Conservation (phyloP, 495 filamentous ascomycete genomes). For the Chaetomium cochliodes region DNA sequence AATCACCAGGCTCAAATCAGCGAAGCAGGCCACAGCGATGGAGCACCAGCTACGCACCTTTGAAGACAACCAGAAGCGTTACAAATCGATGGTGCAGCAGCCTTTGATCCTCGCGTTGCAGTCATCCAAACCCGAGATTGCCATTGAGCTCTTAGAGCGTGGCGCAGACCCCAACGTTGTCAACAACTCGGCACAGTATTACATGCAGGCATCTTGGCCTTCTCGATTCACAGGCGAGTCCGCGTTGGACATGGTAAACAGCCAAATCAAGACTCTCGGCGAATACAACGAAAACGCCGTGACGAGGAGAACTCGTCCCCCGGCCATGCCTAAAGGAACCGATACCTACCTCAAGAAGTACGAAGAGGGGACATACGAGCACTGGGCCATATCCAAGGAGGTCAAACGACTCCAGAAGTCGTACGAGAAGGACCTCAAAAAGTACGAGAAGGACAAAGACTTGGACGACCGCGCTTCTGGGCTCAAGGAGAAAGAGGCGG, state of each 20-base stretch:
- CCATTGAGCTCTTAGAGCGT: conserved; percentile 54
- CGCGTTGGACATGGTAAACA: conserved; percentile 56
- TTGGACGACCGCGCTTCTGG: conserved; percentile 35
- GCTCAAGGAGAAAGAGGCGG: conserved; percentile 50
- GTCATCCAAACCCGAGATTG: conserved; percentile 50
- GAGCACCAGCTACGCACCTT: conserved; percentile 31
- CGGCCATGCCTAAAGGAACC: conserved; percentile 26
- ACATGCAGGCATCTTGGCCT: conserved; percentile 30
- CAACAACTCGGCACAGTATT: conserved; percentile 35
- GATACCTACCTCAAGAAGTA: conserved; percentile 49
- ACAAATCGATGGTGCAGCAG: conserved; percentile 47
- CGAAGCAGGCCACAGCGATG: conserved; percentile 33
- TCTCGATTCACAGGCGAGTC: conserved; percentile 38
- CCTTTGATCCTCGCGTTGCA: conserved; percentile 59
- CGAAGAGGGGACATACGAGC: conserved; percentile 51
- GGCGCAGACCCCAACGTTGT: conserved; percentile 60
- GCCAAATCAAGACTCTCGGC: conserved; percentile 49
- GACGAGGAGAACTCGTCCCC: conserved; percentile 8
- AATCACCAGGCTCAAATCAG: conserved; percentile 37
- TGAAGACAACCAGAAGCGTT: conserved; percentile 45
- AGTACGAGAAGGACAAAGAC: conserved; percentile 37
- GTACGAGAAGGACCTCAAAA: conserved; percentile 27
- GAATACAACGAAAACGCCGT: conserved; percentile 41
- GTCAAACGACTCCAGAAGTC: conserved; percentile 23
- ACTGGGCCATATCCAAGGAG: conserved; percentile 47